A percentile compares a stretch with the other conserved stretches of the same genome.
phyloP scores from a whole-genome alignment of 202 grass and related monocot species.

The Saccharum hybrid region DNA sequence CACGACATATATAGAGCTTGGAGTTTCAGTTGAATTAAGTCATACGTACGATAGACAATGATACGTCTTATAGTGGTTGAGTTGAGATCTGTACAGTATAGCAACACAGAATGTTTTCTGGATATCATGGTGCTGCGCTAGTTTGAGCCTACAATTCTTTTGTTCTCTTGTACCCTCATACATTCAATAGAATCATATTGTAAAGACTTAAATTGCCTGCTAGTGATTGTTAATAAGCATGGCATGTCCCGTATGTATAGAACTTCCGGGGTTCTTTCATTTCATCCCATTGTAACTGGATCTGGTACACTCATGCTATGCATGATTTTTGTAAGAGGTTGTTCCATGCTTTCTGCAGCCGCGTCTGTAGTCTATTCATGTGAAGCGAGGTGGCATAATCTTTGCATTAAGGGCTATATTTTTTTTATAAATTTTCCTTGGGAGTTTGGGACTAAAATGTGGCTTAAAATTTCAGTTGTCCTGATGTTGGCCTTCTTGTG shows the following conservation, averaged over 20 bases:
- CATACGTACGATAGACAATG: slow-evolving; percentile 8
- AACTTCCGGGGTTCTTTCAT: neutral
- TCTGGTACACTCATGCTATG: neutral
- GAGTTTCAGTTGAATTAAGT: neutral
- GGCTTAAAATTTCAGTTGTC: too few relatives aligned
- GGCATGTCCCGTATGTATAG: slow-evolving; percentile 14
- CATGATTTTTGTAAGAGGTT: neutral
- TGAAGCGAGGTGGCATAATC: neutral
- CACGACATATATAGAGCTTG: slow-evolving; percentile 6
- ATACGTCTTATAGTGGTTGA: slow-evolving; percentile 31
- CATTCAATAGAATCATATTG: slow-evolving; percentile 12
- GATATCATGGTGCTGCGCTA: neutral
- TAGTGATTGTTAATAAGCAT: slow-evolving; percentile 36
- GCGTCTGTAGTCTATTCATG: neutral
- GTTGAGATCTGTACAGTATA: slow-evolving; percentile 59
- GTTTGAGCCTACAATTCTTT: slow-evolving; percentile 43
- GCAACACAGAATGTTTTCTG: slow-evolving; percentile 10
- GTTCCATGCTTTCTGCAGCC: neutral
- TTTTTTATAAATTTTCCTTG: neutral
- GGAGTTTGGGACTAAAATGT: neutral
- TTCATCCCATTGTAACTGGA: neutral
- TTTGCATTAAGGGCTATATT: neutral
- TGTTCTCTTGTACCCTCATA: slow-evolving; percentile 39
- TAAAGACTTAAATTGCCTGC: neutral
- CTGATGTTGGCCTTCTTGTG: neutral